Evolutionary conservation across 2,329 filamentous ascomycete genomes (phyloP).

Genomic region (Cladophialophora immunda): DNA sequence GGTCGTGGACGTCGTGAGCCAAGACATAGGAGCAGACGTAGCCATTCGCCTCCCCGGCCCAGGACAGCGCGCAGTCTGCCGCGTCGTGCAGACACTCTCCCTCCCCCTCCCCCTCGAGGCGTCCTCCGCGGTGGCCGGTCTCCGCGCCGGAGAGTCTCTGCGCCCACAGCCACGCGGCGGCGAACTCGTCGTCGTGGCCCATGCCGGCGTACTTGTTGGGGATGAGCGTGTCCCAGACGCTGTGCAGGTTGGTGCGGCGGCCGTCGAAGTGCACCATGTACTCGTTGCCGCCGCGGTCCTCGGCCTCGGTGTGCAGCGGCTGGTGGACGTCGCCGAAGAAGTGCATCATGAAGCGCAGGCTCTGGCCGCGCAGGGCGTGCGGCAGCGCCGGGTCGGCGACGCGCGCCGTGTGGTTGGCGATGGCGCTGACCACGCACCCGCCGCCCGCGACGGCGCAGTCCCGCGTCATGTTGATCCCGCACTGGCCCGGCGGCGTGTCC

Average conservation of each 20-base stretch:
- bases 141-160: conserved; percentile 56
- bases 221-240: conserved; percentile 71
- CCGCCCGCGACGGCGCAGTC: conserved; percentile 57
- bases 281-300: conserved; percentile 72
- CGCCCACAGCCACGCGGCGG: conserved; percentile 58
- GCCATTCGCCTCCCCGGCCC: conserved; percentile 68
- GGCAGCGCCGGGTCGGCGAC: conserved; percentile 47
- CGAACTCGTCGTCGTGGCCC: conserved; percentile 28
- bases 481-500: conserved; percentile 36
- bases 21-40: conserved; percentile 71
- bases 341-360: conserved; percentile 60
- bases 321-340: conserved; percentile 78
- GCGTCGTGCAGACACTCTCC: conserved; percentile 35
- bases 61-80: conserved; percentile 56
- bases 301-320: conserved; percentile 70
- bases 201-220: conserved; percentile 34
- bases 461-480: conserved; percentile 48
- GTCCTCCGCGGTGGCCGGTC: neutral
- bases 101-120: conserved; percentile 12
- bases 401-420: conserved; percentile 60
- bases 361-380: conserved; percentile 45
- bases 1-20: conserved; percentile 66
- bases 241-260: conserved; percentile 70
- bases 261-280: conserved; percentile 71
- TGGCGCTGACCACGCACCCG: conserved; percentile 60